phyloP scores from a whole-genome alignment of 2,329 filamentous ascomycete genomes.

The Nigrograna mackinnonii region DNA sequence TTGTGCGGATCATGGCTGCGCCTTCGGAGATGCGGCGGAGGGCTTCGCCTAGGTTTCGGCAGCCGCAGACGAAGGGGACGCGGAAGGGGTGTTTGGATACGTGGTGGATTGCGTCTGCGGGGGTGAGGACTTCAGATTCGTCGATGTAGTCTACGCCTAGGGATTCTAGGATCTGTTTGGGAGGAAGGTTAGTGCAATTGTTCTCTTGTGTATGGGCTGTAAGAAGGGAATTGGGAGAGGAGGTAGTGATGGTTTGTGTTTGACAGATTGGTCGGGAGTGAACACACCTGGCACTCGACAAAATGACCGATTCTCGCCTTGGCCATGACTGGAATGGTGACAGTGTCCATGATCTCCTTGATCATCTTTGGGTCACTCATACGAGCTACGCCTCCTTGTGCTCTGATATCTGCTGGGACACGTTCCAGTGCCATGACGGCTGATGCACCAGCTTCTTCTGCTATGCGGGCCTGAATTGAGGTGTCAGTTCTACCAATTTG shows the following conservation, averaged over 20 bases:
- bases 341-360: slow-evolving; percentile 89
- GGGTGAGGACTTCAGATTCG: slow-evolving; percentile 96
- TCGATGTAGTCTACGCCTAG: slow-evolving; percentile 98
- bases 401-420: slow-evolving; percentile 93
- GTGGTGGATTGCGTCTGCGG: slow-evolving; percentile 87
- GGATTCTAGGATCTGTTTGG: slow-evolving; percentile 79
- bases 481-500: not conserved
- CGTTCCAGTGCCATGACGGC: slow-evolving; percentile 99
- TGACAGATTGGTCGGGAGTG: slow-evolving; percentile 1
- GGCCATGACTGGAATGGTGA: slow-evolving; percentile 98
- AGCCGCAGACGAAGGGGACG: slow-evolving; percentile 94
- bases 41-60: slow-evolving; percentile 91
- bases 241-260: too few species aligned
- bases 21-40: slow-evolving; percentile 89
- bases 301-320: slow-evolving; percentile 98
- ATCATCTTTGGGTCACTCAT: slow-evolving; percentile 97
- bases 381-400: slow-evolving; percentile 88
- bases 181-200: not conserved
- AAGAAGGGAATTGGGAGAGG: not conserved
- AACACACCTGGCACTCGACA: slow-evolving; percentile 82
- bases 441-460: slow-evolving; percentile 92
- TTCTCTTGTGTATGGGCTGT: too few species aligned
- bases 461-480: slow-evolving; percentile 77
- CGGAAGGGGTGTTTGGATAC: slow-evolving; percentile 85
- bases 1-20: slow-evolving; percentile 98